Base-by-base conservation (phyloP, 495 filamentous ascomycete species). In the Tuber indicum region DNA sequence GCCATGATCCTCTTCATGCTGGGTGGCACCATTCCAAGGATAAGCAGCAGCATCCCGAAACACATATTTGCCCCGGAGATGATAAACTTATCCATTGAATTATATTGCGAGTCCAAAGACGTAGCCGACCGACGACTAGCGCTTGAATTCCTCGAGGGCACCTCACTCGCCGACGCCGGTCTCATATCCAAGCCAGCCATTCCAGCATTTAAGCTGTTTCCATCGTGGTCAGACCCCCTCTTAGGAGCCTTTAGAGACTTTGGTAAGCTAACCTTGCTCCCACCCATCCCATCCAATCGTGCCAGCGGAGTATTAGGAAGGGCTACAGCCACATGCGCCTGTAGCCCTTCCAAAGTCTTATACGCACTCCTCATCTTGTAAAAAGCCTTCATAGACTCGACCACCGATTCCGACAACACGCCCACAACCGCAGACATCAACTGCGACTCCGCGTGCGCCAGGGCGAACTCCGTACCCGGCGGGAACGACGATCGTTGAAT, bases 331-430 rank as follows among this genome's bases (percentile, higher is more conserved):
- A 80, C 75, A 36, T 80, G 77, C 47, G 72, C 76, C 62, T 84
- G 72, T 75, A 99, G 92, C 8, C 87, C 88, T 83, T 97, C 91
- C 26, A 99, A 86, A 6, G 95, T 92, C 41, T 92, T 86, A 82
- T 92, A 98, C 9, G 96, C 96, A 81, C 94, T 97, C 77, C 96
- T 88, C 83, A 99, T 83, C 84, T 94, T 96, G 83, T 97, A 97
- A 79, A 98, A 97, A 1, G 93, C 93, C 84, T 91, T 92, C 82
- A 99, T 89, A 70, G 90, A 93, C 80, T 98, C 96, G 0, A 95
- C 96, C 79, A 98, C 85, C 81, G 93, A 97, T 84, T 98, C 96
- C 77, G 94, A 96, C 79, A 98, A 86, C 14, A 98, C 92, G 1
- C 89, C 93, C 7, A 97, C 89, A 23, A 99, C 91, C 10, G 96